Evolutionary conservation across 805 yeast genomes (phyloP).

Genomic region (Schizosaccharomyces osmophilus): DNA sequence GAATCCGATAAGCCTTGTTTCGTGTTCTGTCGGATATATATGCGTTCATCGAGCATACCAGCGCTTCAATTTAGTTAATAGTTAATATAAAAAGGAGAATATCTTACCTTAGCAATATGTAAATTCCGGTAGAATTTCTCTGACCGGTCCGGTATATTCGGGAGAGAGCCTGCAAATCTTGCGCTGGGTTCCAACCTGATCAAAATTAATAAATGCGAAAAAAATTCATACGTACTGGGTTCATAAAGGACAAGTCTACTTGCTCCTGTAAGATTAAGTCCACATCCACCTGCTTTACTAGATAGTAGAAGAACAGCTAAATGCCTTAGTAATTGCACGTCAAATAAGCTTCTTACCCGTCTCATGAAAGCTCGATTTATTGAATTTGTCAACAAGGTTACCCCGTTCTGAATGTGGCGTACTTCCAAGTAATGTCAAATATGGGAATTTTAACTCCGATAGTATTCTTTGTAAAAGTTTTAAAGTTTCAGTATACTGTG

Average conservation of each 20-base stretch:
- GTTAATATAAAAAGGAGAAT: too few species aligned
- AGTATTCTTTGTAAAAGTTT: conserved; percentile 46
- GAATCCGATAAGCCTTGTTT: conserved; percentile 57
- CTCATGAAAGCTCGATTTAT: conserved; percentile 18
- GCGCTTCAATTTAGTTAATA: conserved; percentile 22
- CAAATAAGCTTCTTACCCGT: conserved; percentile 19
- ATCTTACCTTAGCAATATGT: conserved; percentile 31
- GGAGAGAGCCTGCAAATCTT: conserved; percentile 87
- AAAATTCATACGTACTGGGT: conserved; percentile 17
- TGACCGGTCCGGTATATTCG: conserved; percentile 90
- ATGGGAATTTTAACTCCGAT: conserved; percentile 24
- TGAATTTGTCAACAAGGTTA: conserved; percentile 42
- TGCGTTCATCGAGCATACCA: conserved; percentile 85
- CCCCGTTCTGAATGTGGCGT: conserved; percentile 47
- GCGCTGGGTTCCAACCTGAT: conserved; percentile 80
- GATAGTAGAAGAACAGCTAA: conserved; percentile 34
- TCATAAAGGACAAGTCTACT: conserved; percentile 66
- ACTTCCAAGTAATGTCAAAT: conserved; percentile 57
- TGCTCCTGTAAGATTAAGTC: conserved; percentile 74
- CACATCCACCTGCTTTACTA: conserved; percentile 75
- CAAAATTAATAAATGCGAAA: background rate
- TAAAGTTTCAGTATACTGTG: conserved; percentile 69
- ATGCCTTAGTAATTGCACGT: background rate
- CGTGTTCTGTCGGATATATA: conserved; percentile 71
- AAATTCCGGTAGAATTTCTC: conserved; percentile 46